Evolutionary conservation across 2,329 filamentous ascomycete genomes (phyloP), one percentile per base, ranked within the genome.

Genomic region (Fusarium sp.): DNA sequence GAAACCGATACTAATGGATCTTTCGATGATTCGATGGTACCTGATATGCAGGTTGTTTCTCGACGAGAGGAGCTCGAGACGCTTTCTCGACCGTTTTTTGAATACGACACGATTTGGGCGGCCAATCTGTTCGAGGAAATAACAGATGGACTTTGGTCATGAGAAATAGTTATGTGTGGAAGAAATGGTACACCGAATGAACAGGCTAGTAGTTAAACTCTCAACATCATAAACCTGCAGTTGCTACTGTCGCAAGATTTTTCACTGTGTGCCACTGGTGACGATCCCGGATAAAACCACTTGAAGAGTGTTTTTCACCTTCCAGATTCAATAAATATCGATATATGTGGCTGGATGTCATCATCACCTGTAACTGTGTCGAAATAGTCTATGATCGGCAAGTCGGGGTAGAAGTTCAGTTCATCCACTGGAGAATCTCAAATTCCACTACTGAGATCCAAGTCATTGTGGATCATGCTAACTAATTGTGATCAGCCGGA

Each of bases 71-170:
- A 26, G 3, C 7, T 0, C 6, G 20, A 24, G 7, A 7, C 22
- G 3, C 7, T 37, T 2, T 20, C 44, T 8, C 7, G 50, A 1
- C 37, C 60, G 1, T 54, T 44, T 17, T 62, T 63, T 20, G 58
- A 62, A 7, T 62, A 62, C 7, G 60, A 62, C 24, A 43, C 58
- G 4, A 62, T 62, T 17, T 62, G 60, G 60, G 60, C 60, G 13
- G 58, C 60, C 1, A 62, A 47, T 10, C 15, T 62, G 2, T 62
- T 62, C 4, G 60, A 62, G 4, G 60, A 63, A 37, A 62, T 62
- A 14, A 56, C 58, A 0, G 60, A 62, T 8, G 56, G 35, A 15
- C 37, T 62, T 3, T 62, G 59, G 59, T 46, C 59, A 4, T 62
- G 17, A 44, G 5, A 2, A n/a, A 19, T 5, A 9, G 9, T 33